Evolutionary conservation across 768 basidiomycete species (phyloP), one percentile per base, ranked within the genome.

Genomic region (Mycena capillaripes): DNA sequence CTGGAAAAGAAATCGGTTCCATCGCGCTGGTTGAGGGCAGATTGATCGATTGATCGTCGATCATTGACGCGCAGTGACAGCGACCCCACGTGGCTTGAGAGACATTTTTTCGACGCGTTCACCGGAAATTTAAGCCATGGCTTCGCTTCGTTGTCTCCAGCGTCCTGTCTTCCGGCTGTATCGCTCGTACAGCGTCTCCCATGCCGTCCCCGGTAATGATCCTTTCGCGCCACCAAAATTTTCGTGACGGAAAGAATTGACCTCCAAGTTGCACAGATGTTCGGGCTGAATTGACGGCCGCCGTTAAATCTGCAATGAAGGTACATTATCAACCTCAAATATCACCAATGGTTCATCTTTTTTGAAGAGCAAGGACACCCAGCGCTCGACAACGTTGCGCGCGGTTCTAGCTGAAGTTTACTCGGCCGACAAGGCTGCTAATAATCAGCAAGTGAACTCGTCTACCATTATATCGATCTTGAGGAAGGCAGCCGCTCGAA

Each of bases 341-440:
- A 10, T 1, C 4, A 8, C 36, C 3, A 2, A 12, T 14, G 29
- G 0, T 42, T 38, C 59, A 42, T 30, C 66, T 52, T 29, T 17
- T 71, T 25, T 34, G 25, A 78, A 93, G 93, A 84, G 77, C 66
- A 92, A 87, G 75, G 88, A 94, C 75, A 78, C 84, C n/a, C 76
- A 85, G 27, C 81, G 87, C 55, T 89, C 92, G 23, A 91, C 85
- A 50, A 88, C 88, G 29, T 80, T 90, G 74, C 87, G 90, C 52
- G 91, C 91, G 29, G 86, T 93, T 36, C 84, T 94, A 21, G 86
- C 93, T 12, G 93, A 94, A 68, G 85, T 94, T 3, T 89, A 93
- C 73, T 85, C 88, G 11, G 86, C 89, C 40, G 93, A 93, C 81
- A 94, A 94, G 80, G 78, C 79, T 9, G 79, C 86, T 30, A 78